Evolutionary conservation across 805 yeast genomes (phyloP).

Genomic region (Yamadazyma sp.): DNA sequence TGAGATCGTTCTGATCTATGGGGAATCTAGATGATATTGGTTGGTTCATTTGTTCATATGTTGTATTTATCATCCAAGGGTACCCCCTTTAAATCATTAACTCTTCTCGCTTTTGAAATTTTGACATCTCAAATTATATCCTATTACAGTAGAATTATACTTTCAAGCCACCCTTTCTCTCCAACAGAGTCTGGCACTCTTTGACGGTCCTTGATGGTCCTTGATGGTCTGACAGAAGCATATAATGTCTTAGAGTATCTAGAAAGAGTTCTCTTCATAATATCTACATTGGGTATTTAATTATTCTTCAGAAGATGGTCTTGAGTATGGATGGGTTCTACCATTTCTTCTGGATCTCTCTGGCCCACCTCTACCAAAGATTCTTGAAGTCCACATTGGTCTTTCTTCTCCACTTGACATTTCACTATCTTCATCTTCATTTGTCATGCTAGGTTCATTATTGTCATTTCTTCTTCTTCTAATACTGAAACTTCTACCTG

Average conservation of each 20-base stretch:
- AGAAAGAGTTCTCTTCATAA: too few species aligned
- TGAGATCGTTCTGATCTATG: not conserved
- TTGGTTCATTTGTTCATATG: not conserved
- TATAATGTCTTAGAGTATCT: too few species aligned
- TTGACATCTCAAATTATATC: too few species aligned
- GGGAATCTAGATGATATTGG: constrained; percentile 3
- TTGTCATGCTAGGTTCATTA: not conserved
- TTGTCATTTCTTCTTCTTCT: constrained; percentile 3
- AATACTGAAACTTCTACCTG: constrained; percentile 1
- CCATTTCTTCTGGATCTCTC: constrained; percentile 16
- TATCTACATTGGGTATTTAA: too few species aligned
- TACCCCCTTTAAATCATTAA: too few species aligned
- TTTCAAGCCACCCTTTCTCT: too few species aligned
- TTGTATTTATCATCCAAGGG: too few species aligned
- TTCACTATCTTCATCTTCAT: not conserved
- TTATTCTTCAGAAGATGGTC: constrained; percentile 11
- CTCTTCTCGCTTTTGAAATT: too few species aligned
- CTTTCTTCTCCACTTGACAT: not conserved
- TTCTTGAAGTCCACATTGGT: constrained; percentile 4
- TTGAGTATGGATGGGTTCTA: constrained; percentile 22
- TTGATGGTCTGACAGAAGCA: too few species aligned
- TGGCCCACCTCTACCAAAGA: constrained; percentile 11
- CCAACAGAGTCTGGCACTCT: too few species aligned
- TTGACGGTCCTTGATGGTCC: too few species aligned
- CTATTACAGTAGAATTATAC: too few species aligned